Evolutionary conservation across 768 basidiomycete species (phyloP).

Genomic region (Lepiota brunneoincarnata): DNA sequence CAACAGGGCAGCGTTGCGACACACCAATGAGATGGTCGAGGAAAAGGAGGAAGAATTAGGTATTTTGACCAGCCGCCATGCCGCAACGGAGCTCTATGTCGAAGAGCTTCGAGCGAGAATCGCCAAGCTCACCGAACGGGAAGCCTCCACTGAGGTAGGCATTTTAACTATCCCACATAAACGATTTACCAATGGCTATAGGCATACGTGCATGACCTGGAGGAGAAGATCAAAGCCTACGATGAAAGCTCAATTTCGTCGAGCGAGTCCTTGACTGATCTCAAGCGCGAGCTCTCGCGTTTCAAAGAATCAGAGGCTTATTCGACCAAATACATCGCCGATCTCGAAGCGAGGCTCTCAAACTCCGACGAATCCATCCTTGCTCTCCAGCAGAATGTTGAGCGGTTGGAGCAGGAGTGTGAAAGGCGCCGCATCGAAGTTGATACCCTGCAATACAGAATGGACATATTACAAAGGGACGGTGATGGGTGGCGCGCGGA

Average conservation of each 20-base stretch:
- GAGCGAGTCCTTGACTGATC: constrained; percentile 75
- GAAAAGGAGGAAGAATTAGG: constrained; percentile 85
- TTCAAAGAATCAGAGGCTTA: constrained; percentile 75
- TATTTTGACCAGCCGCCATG: constrained; percentile 63
- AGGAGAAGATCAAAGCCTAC: constrained; percentile 84
- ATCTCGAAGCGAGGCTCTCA: constrained; percentile 79
- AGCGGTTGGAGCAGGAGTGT: constrained; percentile 73
- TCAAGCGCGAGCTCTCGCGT: constrained; percentile 77
- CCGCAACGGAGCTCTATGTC: constrained; percentile 81
- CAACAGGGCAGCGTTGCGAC: constrained; percentile 81
- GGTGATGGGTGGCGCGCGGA: constrained; percentile 82
- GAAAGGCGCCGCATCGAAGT: constrained; percentile 74
- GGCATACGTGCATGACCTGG: constrained; percentile 92
- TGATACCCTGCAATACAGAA: constrained; percentile 62
- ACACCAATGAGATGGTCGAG: constrained; percentile 90
- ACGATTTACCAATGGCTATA: constrained; percentile 29
- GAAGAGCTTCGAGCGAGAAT: constrained; percentile 82
- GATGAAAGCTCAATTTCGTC: constrained; percentile 78
- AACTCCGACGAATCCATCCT: constrained; percentile 78
- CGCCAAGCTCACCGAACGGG: constrained; percentile 81
- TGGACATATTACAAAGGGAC: constrained; percentile 68
- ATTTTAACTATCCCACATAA: neutral
- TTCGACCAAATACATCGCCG: constrained; percentile 77
- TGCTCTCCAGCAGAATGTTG: constrained; percentile 65
- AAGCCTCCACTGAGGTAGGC: constrained; percentile 86